Base-by-base conservation (phyloP, 2,329 filamentous ascomycete species). In the Coniochaeta hoffmannii region DNA sequence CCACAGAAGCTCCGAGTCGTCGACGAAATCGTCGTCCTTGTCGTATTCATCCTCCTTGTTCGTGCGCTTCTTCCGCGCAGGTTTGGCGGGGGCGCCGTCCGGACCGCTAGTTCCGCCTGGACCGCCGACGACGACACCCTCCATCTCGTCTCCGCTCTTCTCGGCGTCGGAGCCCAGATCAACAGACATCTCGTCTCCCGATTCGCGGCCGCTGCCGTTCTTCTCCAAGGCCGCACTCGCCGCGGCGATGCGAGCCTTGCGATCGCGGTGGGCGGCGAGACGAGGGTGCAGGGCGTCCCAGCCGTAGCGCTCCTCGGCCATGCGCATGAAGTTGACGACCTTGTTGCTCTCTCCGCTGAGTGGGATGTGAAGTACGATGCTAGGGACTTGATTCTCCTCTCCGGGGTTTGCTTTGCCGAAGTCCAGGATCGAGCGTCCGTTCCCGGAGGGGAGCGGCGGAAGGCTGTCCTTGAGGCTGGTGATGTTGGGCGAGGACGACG, bases 1-100 rank as follows among this genome's bases (percentile, higher is more conserved):
- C 93, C 93, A 97, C 0, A 95, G 79, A 66, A 97, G 71, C 69
- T 99, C 94, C 1, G 91, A 95, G 67, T 99, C 94, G 65, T 99
- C 94, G 55, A 93, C 84, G 71, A 93, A 93, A 54, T 87, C 88
- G 65, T 92, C 89, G 50, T 89, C 86, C 64, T 88, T 87, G 66
- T 93, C 89, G 64, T 92, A 92, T 64, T 92, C 86, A 70, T 95
- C 87, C 68, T 91, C 84, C 67, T 88, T 86, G 71, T 88, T 86
- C 65, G 87, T 87, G 55, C 90, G 83, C 72, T 90, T 90, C 76
- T 90, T 92, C 69, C 89, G 88, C 41, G 74, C 77, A 0, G 83
- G 82, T 62, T 86, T 86, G 46, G 79, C 81, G 24, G 76, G 78
- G 14, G 77, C 78, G 15, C 76, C 77, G 59, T 88, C 86, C 0